These are phyloP conservation scores for Pneumocystis oryctolagi DNA, from an alignment of 1,139 yeast genomes.

Conservation along the genomic window DNA sequence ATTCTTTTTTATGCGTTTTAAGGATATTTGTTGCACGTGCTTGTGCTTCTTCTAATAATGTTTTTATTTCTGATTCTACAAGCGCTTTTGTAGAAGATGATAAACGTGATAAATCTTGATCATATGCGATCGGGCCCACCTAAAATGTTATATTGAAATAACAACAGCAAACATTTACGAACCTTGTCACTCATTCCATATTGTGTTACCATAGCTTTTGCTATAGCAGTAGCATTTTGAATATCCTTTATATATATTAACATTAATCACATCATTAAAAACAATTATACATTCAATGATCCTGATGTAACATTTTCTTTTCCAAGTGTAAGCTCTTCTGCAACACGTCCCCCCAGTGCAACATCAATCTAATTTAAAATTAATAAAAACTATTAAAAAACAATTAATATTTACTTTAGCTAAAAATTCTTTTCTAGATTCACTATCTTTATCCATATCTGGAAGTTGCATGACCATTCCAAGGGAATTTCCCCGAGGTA, in stretches of 20 bases:
- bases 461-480: conserved; percentile 96
- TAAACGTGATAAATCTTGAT: conserved; percentile 19
- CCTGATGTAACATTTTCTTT: conserved; percentile 73
- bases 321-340: conserved; percentile 87
- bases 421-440: conserved; percentile 73
- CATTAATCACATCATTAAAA: background rate
- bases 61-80: conserved; percentile 86
- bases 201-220: conserved; percentile 91
- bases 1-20: conserved; percentile 47
- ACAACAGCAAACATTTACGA: conserved; percentile 59
- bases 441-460: conserved; percentile 94
- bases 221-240: conserved; percentile 77
- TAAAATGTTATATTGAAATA: conserved; percentile 6
- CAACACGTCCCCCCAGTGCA: conserved; percentile 97
- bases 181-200: conserved; percentile 92
- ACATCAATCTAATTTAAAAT: conserved; percentile 51
- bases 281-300: background rate
- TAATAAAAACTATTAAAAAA: background rate
- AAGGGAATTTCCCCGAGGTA: conserved; percentile 91
- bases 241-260: conserved; percentile 78
- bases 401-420: conserved; percentile 29
- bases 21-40: conserved; percentile 60
- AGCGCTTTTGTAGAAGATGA: conserved; percentile 71
- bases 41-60: conserved; percentile 58
- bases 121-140: conserved; percentile 5